Conservation (phyloP, 2,329 filamentous ascomycete genomes). For the Colletotrichum tanaceti region DNA sequence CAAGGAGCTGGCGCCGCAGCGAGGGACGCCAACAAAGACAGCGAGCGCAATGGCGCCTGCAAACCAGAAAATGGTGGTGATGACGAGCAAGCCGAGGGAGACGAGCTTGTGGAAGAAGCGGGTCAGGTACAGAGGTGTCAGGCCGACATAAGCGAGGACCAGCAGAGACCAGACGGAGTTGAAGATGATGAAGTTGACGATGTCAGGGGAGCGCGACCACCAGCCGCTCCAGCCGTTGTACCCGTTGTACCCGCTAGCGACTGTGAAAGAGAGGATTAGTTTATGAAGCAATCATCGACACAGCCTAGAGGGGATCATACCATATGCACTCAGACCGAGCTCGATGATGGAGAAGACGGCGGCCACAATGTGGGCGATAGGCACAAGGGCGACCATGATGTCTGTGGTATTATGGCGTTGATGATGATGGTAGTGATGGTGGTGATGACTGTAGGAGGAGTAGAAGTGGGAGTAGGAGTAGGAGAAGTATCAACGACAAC, state of each 20-base stretch:
- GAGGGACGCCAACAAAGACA: conserved; percentile 68
- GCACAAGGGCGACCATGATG: conserved; percentile 34
- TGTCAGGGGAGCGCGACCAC: conserved; percentile 57
- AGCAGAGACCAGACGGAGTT: conserved; percentile 80
- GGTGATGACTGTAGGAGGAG: neutral
- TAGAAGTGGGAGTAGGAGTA: too few species aligned
- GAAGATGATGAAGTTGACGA: conserved; percentile 84
- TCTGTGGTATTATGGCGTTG: neutral
- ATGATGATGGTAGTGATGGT: neutral
- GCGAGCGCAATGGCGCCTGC: conserved; percentile 84
- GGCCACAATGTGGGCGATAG: conserved; percentile 68
- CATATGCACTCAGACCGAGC: conserved; percentile 78
- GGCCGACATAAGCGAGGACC: conserved; percentile 74
- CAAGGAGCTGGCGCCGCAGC: conserved; percentile 62
- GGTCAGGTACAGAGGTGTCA: conserved; percentile 73
- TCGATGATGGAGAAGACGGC: conserved; percentile 77
- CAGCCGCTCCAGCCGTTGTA: conserved; percentile 41
- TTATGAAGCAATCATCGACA: neutral
- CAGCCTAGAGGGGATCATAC: conserved; percentile 53
- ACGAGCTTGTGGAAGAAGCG: conserved; percentile 71
- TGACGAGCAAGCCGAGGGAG: conserved; percentile 73
- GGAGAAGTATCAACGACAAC: too few species aligned
- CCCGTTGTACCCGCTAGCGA: conserved; percentile 61
- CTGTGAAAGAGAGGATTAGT: conserved; percentile 51
- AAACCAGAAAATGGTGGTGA: conserved; percentile 92